Evolutionary conservation across 2,329 filamentous ascomycete genomes (phyloP).

Genomic region (Cytospora piceae): DNA sequence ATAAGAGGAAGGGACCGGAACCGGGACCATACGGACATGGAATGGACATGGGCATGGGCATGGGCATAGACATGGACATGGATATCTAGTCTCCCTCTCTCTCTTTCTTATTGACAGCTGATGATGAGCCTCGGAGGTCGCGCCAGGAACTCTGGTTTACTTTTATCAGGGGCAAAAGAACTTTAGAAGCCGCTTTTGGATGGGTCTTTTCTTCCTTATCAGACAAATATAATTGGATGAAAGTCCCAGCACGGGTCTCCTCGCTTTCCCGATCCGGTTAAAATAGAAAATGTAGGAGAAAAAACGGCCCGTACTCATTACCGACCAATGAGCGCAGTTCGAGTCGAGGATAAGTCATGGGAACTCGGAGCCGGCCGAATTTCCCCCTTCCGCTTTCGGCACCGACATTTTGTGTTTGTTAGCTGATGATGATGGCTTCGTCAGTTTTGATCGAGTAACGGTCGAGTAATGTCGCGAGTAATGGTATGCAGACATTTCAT

Average conservation of each 20-base stretch:
- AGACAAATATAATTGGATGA: not conserved
- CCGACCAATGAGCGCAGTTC: not conserved
- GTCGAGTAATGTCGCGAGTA: conserved; percentile 29
- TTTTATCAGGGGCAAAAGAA: conserved; percentile 12
- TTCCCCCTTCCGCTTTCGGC: conserved; percentile 10
- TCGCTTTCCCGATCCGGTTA: conserved; percentile 5
- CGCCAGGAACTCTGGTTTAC: no score
- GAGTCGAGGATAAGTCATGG: not conserved
- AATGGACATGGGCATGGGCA: no score
- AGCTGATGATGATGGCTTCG: not conserved
- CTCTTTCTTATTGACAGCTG: not conserved
- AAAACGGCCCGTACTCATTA: not conserved
- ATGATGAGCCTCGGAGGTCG: not conserved
- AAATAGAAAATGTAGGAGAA: conserved; percentile 2
- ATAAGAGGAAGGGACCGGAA: not conserved
- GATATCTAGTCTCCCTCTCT: no score
- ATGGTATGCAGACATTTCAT: conserved; percentile 7
- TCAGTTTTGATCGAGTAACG: conserved; percentile 28
- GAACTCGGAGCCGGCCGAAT: conserved; percentile 1
- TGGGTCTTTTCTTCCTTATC: conserved; percentile 14
- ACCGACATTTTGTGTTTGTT: not conserved
- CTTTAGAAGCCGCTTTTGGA: not conserved
- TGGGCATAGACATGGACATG: no score
- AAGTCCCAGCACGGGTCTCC: not conserved
- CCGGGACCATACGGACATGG: no score